Base-by-base conservation (phyloP, 441 rosid genomes). In the Brassica balearica region DNA sequence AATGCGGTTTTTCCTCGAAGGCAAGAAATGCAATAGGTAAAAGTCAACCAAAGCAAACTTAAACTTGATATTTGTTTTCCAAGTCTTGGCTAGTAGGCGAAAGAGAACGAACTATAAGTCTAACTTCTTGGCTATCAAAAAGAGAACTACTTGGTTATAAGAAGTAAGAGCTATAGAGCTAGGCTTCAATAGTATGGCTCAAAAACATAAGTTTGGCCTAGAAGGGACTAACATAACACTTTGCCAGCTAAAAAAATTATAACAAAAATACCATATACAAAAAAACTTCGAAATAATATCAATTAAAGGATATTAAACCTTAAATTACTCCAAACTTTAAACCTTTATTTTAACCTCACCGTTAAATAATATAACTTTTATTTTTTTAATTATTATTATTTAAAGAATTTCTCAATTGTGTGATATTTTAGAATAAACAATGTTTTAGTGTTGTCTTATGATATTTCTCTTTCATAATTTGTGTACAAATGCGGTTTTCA, bases 1-100 rank as follows among this genome's bases (percentile, higher is more conserved):
- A 66, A 81, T 95, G 82, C 89, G 99, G 34, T 77, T 95, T 43
- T 95, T 83, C 69, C 94, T 95, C 0, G 99, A 95, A 77, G 98
- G 99, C 82, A 93, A 83, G 90, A 93, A 91, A 85, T 86, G 91
- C 87, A 89, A 93, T 80, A 88, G 96, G 96, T 92, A 88, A 12
- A 12, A 46, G 23, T 72, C 2, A 19, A 72, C 41, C 67, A 65
- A 77, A 29, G 4, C 11, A 34, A 41, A 27, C 15, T 22, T 36
- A 11, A 27, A 4, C 3, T 29, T 51, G 15, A 56, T 9, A 61
- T 14, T 34, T 15, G 25, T 36, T 5, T 17, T 55, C 19, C 53
- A 46, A 11, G 48, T 3, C 14, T 12, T 11, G 14, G 53, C 14
- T 46, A 46, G n/a, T 46, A 46, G n/a, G 23, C 60, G 4, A 55